These are phyloP conservation scores for Paratinospora sagittata DNA, from an alignment of 164 flowering plant genomes.

Conservation along the genomic window DNA sequence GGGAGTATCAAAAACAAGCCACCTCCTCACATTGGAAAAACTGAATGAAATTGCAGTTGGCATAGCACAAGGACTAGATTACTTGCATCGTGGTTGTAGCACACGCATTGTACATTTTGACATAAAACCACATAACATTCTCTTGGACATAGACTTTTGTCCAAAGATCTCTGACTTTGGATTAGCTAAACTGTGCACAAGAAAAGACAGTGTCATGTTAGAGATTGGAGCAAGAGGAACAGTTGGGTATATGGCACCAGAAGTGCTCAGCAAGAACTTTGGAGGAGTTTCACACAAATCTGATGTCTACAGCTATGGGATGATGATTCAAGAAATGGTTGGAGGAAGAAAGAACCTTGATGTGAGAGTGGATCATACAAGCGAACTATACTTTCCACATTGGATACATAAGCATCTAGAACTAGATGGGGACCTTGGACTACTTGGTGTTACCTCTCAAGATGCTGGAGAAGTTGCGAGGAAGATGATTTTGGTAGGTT, in stretches of 20 bases:
- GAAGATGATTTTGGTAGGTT: no score
- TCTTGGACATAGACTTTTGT: neutral
- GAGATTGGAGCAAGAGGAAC: neutral
- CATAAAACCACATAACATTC: no score
- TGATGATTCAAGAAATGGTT: no score
- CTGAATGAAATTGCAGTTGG: neutral
- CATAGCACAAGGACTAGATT: neutral
- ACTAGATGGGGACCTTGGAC: no score
- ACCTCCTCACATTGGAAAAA: neutral
- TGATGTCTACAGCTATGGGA: no score
- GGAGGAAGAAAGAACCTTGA: no score
- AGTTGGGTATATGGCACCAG: constrained; percentile 1
- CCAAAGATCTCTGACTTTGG: neutral
- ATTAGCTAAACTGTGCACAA: neutral
- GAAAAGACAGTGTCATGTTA: neutral
- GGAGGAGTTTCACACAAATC: no score
- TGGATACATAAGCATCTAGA: no score
- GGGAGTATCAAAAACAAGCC: neutral
- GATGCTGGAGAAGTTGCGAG: no score
- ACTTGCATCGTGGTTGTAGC: constrained; percentile 2
- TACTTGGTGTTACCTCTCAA: no score
- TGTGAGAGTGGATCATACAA: no score
- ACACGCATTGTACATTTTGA: constrained; percentile 1
- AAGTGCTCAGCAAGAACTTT: neutral
- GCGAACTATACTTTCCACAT: no score